Evolutionary conservation across 176 grass and related monocot genomes (phyloP), one percentile per base, ranked within the genome.

Genomic region (Eleusine coracana): DNA sequence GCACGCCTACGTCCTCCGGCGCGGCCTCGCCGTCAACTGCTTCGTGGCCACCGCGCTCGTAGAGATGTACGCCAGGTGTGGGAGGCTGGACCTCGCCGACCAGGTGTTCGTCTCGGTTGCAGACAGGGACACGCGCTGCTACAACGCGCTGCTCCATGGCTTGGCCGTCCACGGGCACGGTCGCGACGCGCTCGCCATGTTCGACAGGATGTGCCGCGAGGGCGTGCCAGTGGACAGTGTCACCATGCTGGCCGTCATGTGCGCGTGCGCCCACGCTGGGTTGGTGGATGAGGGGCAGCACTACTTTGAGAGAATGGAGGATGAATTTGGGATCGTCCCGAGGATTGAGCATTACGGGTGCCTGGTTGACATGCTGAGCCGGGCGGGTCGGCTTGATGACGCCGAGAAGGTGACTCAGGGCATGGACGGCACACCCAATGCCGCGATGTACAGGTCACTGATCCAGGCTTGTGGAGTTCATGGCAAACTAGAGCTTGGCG

Each of bases 291-390:
- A 91, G 73, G 85, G 89, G 3, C 55, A 6, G 38, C n/a, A 15
- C 14, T 63, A 46, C 52, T 91, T 91, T 0, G 36, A 72, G 12
- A 78, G 21, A 54, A 91, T 91, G 85, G 28, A 84, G 54, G 49
- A 49, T 52, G 82, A 91, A 48, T 91, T 88, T 20, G 82, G 82
- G 72, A 27, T 85, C 12, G 16, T 25, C 5, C 85, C 85, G 0
- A 77, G 69, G 59, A 78, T 84, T 3, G 89, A 88, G 70, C 89
- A 91, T 45, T 88, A 85, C 31, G 89, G 85, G 14, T 91, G 89
- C 60, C 23, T 88, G 66, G 86, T 91, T 59, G 90, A 86, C 51
- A 84, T 91, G n/a, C 78, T 91, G 42, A 74, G 73, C 66, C 73
- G 90, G n/a, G 82, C 66, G 16, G 89, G 90, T 11, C 63, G 60